Evolutionary conservation across 371 early-diverging fungal species (phyloP).

Genomic region (Mortierella sp.): DNA sequence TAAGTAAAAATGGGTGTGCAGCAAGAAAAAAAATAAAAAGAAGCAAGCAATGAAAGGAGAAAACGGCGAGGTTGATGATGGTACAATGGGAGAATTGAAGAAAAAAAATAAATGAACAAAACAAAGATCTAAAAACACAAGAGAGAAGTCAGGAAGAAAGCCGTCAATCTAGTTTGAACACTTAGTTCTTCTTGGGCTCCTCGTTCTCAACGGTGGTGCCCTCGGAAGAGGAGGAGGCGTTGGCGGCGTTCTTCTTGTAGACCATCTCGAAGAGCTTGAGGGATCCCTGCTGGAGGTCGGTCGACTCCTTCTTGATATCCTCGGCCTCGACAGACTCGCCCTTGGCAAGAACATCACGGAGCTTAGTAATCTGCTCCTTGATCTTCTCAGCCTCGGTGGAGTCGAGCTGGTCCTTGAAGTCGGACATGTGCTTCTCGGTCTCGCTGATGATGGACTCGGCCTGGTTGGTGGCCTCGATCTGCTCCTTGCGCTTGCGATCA

Average conservation of each 20-base stretch:
- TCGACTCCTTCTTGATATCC: slow-evolving; percentile 82
- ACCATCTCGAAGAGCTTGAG: slow-evolving; percentile 97
- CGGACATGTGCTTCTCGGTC: slow-evolving; percentile 94
- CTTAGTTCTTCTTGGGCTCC: slow-evolving; percentile 57
- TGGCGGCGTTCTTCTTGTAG: slow-evolving; percentile 84
- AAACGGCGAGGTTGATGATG: slow-evolving; percentile 21
- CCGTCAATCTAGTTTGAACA: slow-evolving; percentile 74
- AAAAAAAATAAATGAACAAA: slow-evolving; percentile 12
- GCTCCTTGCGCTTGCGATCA: slow-evolving; percentile 93
- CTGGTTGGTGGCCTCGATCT: slow-evolving; percentile 94
- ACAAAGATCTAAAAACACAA: slow-evolving; percentile 11
- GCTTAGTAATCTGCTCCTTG: slow-evolving; percentile 80
- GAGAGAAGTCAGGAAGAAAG: background rate
- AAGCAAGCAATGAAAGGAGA: background rate
- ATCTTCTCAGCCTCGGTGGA: slow-evolving; percentile 86
- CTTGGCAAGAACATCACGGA: slow-evolving; percentile 79
- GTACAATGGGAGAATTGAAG: slow-evolving; percentile 21
- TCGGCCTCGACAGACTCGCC: slow-evolving; percentile 74
- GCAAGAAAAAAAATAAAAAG: background rate
- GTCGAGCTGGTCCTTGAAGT: slow-evolving; percentile 95
- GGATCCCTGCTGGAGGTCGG: slow-evolving; percentile 88
- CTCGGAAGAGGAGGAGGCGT: slow-evolving; percentile 20
- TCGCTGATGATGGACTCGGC: slow-evolving; percentile 93
- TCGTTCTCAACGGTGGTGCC: slow-evolving; percentile 57
- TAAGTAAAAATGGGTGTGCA: slow-evolving; percentile 11